These are phyloP conservation scores for Daedaleopsis nitida DNA, from an alignment of 768 basidiomycete genomes.

Conservation along the genomic window DNA sequence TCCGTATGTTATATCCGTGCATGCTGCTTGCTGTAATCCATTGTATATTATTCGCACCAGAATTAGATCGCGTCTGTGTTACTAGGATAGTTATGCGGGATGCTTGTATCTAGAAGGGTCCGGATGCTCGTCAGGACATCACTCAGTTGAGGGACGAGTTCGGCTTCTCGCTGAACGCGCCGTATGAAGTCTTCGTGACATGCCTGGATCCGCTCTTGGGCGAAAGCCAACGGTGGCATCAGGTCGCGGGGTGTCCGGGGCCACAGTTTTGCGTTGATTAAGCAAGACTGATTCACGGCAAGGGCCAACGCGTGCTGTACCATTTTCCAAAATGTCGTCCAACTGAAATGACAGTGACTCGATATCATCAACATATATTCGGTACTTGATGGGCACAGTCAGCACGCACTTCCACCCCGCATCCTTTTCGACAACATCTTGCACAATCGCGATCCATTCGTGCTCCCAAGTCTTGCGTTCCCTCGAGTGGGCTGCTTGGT, in stretches of 20 bases:
- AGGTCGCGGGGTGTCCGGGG: conserved; percentile 18
- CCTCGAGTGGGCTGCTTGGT: not conserved
- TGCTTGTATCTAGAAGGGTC: not conserved
- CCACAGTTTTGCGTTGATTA: conserved; percentile 12
- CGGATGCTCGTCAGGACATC: conserved; percentile 4
- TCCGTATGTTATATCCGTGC: conserved; percentile 14
- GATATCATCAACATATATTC: too few species aligned
- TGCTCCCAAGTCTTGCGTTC: conserved; percentile 18
- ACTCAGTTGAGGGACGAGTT: conserved; percentile 3
- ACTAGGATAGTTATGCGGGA: not conserved
- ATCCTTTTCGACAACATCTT: conserved; percentile 33
- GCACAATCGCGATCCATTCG: conserved; percentile 30
- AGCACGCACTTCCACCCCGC: conserved; percentile 33
- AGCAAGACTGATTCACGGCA: not conserved
- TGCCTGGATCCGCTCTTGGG: conserved; percentile 10
- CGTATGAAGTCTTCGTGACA: conserved; percentile 25
- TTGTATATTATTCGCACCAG: conserved; percentile 14
- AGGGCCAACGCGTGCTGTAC: conserved; percentile 22
- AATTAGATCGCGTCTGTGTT: not conserved
- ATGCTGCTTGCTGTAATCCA: conserved; percentile 21
- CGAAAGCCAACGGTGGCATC: conserved; percentile 19
- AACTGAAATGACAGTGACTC: conserved; percentile 17
- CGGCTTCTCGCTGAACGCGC: conserved; percentile 12
- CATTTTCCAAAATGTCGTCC: conserved; percentile 33
- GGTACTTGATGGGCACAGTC: too few species aligned